Conservation (phyloP, 2,329 filamentous ascomycete genomes). For the Tolypocladium tundrense region DNA sequence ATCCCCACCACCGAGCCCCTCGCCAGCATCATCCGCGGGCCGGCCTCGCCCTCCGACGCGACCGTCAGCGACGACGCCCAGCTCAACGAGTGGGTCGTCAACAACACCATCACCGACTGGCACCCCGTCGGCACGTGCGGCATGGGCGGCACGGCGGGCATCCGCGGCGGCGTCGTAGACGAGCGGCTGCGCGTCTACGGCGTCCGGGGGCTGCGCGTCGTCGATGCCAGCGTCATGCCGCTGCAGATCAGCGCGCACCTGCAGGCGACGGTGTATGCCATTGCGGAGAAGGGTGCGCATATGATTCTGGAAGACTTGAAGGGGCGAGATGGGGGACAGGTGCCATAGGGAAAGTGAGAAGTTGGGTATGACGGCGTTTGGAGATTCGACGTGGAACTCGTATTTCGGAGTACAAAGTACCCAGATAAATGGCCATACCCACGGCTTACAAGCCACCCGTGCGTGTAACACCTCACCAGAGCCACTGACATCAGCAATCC, state of each 20-base stretch:
- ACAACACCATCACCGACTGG: slow-evolving; percentile 20
- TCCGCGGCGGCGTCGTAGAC: slow-evolving; percentile 18
- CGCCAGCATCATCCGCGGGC: slow-evolving; percentile 22
- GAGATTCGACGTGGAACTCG: background rate
- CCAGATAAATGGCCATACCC: too few species aligned
- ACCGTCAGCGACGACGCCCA: slow-evolving; percentile 6
- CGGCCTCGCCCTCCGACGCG: slow-evolving; percentile 12
- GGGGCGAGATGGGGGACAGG: background rate
- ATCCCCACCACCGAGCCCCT: slow-evolving; percentile 27
- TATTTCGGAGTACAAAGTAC: too few species aligned
- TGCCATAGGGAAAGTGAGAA: background rate
- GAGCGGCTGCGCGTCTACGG: slow-evolving; percentile 14
- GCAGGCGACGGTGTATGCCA: slow-evolving; percentile 19
- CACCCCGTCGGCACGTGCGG: slow-evolving; percentile 29
- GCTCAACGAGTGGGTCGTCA: slow-evolving; percentile 15
- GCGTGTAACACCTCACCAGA: too few species aligned
- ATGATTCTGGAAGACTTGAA: slow-evolving; percentile 16
- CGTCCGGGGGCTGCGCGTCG: slow-evolving; percentile 11
- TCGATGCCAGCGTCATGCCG: slow-evolving; percentile 16
- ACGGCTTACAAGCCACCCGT: too few species aligned
- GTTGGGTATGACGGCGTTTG: background rate
- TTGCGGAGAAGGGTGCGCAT: slow-evolving; percentile 20
- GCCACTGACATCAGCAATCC: too few species aligned
- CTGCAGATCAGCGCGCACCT: slow-evolving; percentile 15
- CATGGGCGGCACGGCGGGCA: slow-evolving; percentile 19